phyloP scores from a whole-genome alignment of 2,329 filamentous ascomycete genomes.

The Fusarium euwallaceae region DNA sequence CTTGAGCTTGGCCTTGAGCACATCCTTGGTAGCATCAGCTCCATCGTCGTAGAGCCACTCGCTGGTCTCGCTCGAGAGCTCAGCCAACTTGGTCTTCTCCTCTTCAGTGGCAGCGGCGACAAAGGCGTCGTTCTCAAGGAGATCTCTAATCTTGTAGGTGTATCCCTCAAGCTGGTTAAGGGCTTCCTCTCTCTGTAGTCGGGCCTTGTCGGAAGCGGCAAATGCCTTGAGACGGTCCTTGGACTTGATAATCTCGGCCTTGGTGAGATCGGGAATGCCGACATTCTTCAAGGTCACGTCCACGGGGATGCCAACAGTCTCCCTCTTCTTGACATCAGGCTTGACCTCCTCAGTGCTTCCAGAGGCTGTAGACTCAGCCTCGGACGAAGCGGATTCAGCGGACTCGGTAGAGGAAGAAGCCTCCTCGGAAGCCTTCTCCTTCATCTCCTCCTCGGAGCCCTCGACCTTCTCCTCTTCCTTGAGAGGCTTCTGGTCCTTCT shows the following conservation, averaged over 20 bases:
- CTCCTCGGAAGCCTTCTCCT: conserved; percentile 55
- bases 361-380: conserved; percentile 59
- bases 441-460: conserved; percentile 55
- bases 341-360: conserved; percentile 62
- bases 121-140: conserved; percentile 83
- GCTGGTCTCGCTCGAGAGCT: conserved; percentile 76
- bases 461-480: conserved; percentile 61
- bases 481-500: conserved; percentile 82
- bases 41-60: conserved; percentile 96
- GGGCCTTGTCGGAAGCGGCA: conserved; percentile 84
- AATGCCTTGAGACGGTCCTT: conserved; percentile 86
- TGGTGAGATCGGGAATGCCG: conserved; percentile 64
- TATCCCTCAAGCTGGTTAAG: conserved; percentile 94
- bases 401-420: conserved; percentile 42
- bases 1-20: conserved; percentile 82
- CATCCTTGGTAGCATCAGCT: conserved; percentile 78
- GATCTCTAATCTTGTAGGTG: conserved; percentile 89
- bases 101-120: conserved; percentile 76
- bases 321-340: conserved; percentile 69
- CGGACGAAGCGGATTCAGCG: conserved; percentile 45
- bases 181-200: conserved; percentile 83
- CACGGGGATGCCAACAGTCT: conserved; percentile 68
- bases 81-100: conserved; percentile 75
- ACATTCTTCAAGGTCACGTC: conserved; percentile 63
- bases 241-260: conserved; percentile 62